phyloP scores from a whole-genome alignment of 148 eudicot species.

The Salicornia ramosissima region DNA sequence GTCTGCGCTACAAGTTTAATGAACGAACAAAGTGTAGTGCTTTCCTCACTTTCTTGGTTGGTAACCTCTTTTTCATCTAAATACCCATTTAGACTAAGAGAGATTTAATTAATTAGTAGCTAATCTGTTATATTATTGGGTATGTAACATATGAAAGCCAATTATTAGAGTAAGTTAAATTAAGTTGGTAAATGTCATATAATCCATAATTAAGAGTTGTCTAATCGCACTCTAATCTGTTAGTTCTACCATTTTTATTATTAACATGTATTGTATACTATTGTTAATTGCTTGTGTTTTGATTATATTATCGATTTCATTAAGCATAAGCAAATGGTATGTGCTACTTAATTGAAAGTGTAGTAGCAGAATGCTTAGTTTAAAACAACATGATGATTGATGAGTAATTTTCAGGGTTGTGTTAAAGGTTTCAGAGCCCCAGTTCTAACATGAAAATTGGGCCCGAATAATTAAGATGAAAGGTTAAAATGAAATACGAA shows the following conservation, averaged over 20 bases:
- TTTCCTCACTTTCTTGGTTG: conserved; percentile 16
- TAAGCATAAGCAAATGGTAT: not conserved
- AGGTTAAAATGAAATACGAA: no score
- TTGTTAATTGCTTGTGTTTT: not conserved
- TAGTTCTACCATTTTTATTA: not conserved
- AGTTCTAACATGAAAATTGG: no score
- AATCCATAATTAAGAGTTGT: not conserved
- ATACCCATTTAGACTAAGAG: no score
- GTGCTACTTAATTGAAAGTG: not conserved
- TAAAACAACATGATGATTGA: conserved; percentile 2
- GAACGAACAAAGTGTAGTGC: conserved; percentile 29
- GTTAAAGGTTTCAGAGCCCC: no score
- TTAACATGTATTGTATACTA: not conserved
- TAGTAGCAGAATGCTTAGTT: not conserved
- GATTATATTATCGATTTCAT: not conserved
- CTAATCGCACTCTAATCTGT: conserved; percentile 3
- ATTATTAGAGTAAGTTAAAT: conserved; percentile 1
- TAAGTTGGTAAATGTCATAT: conserved; percentile 28
- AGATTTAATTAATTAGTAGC: not conserved
- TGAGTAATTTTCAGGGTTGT: no score
- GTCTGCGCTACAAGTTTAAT: conserved; percentile 17
- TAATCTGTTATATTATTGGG: not conserved
- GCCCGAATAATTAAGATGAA: no score
- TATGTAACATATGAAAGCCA: not conserved
- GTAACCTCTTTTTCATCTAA: conserved; percentile 5